Evolutionary conservation across 306 rosid species (phyloP).

Genomic region (Glycine soja): DNA sequence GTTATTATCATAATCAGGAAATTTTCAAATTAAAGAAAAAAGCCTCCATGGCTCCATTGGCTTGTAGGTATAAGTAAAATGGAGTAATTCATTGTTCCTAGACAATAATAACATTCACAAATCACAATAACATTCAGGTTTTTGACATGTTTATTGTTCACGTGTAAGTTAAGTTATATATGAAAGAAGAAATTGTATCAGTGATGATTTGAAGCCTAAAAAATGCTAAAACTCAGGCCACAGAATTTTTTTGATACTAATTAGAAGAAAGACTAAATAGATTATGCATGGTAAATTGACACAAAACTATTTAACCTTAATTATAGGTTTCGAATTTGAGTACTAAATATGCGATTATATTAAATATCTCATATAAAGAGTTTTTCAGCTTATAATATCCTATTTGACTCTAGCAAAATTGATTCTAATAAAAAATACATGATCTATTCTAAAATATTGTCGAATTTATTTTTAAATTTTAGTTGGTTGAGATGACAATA

Average conservation of each 20-base stretch:
- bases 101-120: background rate
- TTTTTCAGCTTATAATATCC: too few species aligned
- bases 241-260: background rate
- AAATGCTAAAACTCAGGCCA: background rate
- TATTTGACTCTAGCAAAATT: too few species aligned
- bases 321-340: too few species aligned
- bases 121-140: background rate
- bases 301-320: too few species aligned
- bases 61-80: background rate
- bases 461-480: background rate
- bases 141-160: background rate
- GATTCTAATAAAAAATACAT: too few species aligned
- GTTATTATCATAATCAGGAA: conserved; percentile 7
- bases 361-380: too few species aligned
- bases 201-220: background rate
- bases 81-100: background rate
- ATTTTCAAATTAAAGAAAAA: background rate
- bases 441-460: background rate
- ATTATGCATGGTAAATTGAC: too few species aligned
- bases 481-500: background rate
- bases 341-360: too few species aligned
- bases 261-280: too few species aligned
- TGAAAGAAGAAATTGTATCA: background rate
- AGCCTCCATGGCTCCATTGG: background rate
- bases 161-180: background rate